Percentiles rank a stretch among this genome's conserved stretches.
Conservation (phyloP, 1,139 yeast genomes). For the Geotrichum citri-aurantii region DNA sequence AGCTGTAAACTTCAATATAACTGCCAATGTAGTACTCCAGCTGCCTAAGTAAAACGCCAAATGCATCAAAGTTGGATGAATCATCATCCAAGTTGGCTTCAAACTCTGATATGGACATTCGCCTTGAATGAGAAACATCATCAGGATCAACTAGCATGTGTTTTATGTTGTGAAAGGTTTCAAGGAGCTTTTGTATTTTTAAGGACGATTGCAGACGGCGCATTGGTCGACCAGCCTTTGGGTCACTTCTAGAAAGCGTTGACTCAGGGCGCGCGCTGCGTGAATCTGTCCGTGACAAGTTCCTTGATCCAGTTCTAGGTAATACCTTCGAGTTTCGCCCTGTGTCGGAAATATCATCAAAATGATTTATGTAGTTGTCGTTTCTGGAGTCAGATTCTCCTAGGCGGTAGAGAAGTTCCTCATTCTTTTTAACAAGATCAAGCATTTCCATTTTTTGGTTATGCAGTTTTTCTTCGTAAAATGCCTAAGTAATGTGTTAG, state of each 20-base stretch:
- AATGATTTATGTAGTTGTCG: not conserved
- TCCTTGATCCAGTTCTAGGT: not conserved
- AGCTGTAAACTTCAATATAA: not conserved
- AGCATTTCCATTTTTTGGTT: conserved; percentile 7
- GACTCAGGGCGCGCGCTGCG: not conserved
- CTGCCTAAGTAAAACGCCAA: conserved; percentile 8
- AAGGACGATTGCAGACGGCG: not conserved
- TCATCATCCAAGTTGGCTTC: conserved; percentile 1
- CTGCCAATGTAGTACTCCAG: not conserved
- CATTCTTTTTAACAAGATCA: not conserved
- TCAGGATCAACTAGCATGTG: not conserved
- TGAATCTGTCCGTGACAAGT: conserved; percentile 4
- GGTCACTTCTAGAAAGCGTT: not conserved
- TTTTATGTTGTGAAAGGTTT: not conserved
- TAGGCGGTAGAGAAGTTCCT: not conserved
- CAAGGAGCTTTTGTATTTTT: not conserved
- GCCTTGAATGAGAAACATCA: not conserved
- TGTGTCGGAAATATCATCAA: not conserved
- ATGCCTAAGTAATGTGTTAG: conserved; percentile 8
- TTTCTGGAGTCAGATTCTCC: not conserved
- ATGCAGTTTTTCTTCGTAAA: conserved; percentile 2
- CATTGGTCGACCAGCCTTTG: not conserved
- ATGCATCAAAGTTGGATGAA: conserved; percentile 5
- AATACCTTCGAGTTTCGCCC: not conserved
- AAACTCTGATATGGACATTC: not conserved